These are phyloP conservation scores for Phytophthora boehmeriae DNA, from an alignment of 352 stramenopile species.

Conservation along the genomic window DNA sequence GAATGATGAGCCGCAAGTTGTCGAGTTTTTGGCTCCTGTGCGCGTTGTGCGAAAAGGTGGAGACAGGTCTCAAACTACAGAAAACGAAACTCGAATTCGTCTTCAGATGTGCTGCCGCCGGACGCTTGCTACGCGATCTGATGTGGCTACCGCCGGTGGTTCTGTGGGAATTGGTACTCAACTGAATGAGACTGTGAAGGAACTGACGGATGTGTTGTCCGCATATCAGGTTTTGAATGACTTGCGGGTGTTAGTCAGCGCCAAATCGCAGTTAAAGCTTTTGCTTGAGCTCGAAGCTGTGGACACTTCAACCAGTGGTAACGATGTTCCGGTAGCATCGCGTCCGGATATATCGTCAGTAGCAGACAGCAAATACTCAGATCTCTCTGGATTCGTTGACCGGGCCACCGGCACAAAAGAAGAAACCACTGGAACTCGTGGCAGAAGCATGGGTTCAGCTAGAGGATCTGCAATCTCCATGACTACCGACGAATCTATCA, in stretches of 20 bases:
- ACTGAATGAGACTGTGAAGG: slow-evolving; percentile 28
- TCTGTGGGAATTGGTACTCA: slow-evolving; percentile 23
- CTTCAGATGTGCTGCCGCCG: slow-evolving; percentile 57
- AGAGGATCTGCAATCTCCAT: slow-evolving; percentile 49
- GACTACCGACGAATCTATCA: slow-evolving; percentile 70
- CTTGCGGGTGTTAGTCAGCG: slow-evolving; percentile 61
- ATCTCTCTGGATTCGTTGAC: slow-evolving; percentile 30
- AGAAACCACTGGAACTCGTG: slow-evolving; percentile 19
- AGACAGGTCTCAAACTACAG: slow-evolving; percentile 13
- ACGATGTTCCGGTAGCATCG: slow-evolving; percentile 35
- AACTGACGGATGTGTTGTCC: slow-evolving; percentile 34
- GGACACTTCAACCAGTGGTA: slow-evolving; percentile 64
- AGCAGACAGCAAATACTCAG: slow-evolving; percentile 38
- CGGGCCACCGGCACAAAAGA: slow-evolving; percentile 16
- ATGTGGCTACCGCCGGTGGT: slow-evolving; percentile 6
- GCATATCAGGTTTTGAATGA: slow-evolving; percentile 58
- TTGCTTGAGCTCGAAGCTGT: slow-evolving; percentile 75
- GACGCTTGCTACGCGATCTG: slow-evolving; percentile 24
- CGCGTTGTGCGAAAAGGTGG: slow-evolving; percentile 30
- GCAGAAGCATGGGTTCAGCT: slow-evolving; percentile 26
- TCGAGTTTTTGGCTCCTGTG: slow-evolving; percentile 59
- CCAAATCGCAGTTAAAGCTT: slow-evolving; percentile 70
- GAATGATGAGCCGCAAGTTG: slow-evolving; percentile 34
- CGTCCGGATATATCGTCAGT: slow-evolving; percentile 14
- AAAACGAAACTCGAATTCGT: slow-evolving; percentile 43